Evolutionary conservation across 139 green algal species (phyloP).

Genomic region (Chlamydomonas eustigma): DNA sequence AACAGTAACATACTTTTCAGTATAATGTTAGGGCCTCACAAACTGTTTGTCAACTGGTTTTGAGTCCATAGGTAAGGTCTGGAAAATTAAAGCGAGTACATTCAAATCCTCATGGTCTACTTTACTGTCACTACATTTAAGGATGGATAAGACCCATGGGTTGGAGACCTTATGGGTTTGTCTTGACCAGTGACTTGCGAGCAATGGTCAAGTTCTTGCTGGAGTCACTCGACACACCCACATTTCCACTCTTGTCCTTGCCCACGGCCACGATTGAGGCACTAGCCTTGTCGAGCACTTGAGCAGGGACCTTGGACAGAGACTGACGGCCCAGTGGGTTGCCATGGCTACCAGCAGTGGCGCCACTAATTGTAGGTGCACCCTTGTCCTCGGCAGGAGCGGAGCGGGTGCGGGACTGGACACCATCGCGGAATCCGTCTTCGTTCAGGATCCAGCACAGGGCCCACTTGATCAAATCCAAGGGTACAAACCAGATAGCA

Average conservation of each 20-base stretch:
- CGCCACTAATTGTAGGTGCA: slow-evolving; percentile 17
- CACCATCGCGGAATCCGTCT: slow-evolving; percentile 40
- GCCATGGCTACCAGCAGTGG: slow-evolving; percentile 22
- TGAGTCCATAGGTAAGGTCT: no score
- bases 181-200: slow-evolving; percentile 12
- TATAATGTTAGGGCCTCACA: no score
- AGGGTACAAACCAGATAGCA: slow-evolving; percentile 67
- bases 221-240: slow-evolving; percentile 22
- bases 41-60: no score
- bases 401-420: neutral
- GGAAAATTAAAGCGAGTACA: no score
- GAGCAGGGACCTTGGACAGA: slow-evolving; percentile 23
- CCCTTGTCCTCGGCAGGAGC: neutral
- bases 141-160: no score
- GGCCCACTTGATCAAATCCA: slow-evolving; percentile 73
- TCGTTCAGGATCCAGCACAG: slow-evolving; percentile 70
- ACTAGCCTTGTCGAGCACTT: slow-evolving; percentile 33
- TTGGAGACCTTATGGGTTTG: no score
- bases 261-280: slow-evolving; percentile 39
- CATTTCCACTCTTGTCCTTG: slow-evolving; percentile 18
- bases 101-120: no score
- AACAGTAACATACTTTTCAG: no score
- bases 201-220: slow-evolving; percentile 31
- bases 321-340: slow-evolving; percentile 54
- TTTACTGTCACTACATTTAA: no score